These are phyloP conservation scores for Candida freyschussii DNA, from an alignment of 1,139 yeast genomes.

Conservation along the genomic window DNA sequence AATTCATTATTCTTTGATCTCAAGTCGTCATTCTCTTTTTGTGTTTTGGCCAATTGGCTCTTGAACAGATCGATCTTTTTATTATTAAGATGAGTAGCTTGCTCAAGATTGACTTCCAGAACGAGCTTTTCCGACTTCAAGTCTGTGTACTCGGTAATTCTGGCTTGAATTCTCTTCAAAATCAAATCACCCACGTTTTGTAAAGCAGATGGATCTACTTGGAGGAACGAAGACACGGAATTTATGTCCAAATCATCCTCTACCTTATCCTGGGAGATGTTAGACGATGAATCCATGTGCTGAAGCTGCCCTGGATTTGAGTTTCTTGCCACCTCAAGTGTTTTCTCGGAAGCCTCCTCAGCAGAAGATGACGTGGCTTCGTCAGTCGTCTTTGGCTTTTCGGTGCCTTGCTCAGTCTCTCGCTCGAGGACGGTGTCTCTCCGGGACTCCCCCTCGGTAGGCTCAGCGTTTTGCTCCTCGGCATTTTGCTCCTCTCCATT, in stretches of 20 bases:
- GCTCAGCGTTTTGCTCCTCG: too few species aligned
- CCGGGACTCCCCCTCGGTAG: too few species aligned
- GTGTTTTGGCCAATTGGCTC: slow-evolving; percentile 28
- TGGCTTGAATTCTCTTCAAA: slow-evolving; percentile 36
- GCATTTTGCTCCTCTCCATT: too few species aligned
- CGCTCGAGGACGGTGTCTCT: too few species aligned
- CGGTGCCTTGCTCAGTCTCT: too few species aligned
- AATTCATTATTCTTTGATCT: slow-evolving; percentile 29
- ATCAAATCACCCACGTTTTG: slow-evolving; percentile 25
- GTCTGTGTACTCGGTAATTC: slow-evolving; percentile 44
- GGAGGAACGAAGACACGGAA: slow-evolving; percentile 33
- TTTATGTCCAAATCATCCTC: too few species aligned
- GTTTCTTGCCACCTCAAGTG: slow-evolving; percentile 13
- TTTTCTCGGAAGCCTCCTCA: neutral
- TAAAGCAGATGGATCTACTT: slow-evolving; percentile 29
- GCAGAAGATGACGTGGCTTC: too few species aligned
- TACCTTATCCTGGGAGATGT: too few species aligned
- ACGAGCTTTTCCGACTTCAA: slow-evolving; percentile 48
- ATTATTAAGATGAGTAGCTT: slow-evolving; percentile 36
- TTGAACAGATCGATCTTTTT: slow-evolving; percentile 32
- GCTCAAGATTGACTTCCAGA: slow-evolving; percentile 52
- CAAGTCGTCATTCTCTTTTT: slow-evolving; percentile 30
- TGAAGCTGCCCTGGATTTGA: slow-evolving; percentile 2
- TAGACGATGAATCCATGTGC: too few species aligned
- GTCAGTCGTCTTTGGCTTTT: too few species aligned